phyloP scores from a whole-genome alignment of 139 green algal species.

The Micromonas commoda region DNA sequence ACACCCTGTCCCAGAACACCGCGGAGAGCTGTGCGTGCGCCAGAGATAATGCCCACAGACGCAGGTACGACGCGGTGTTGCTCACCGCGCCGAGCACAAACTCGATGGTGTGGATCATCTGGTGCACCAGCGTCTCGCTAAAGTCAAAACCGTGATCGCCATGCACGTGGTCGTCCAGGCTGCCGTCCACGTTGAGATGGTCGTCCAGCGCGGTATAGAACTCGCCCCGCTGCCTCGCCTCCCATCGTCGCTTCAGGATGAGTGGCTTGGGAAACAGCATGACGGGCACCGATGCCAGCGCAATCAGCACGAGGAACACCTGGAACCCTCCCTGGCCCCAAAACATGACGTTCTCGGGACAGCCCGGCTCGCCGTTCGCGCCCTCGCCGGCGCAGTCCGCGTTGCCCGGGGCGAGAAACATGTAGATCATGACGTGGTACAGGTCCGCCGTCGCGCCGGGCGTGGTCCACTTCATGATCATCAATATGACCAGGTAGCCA shows the following conservation, averaged over 20 bases:
- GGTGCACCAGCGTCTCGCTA: constrained; percentile 78
- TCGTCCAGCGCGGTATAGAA: constrained; percentile 9
- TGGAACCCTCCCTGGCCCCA: constrained; percentile 59
- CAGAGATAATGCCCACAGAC: constrained; percentile 90
- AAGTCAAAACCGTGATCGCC: constrained; percentile 85
- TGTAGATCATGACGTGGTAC: constrained; percentile 98
- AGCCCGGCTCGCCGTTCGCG: constrained; percentile 25
- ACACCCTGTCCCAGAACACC: constrained; percentile 81
- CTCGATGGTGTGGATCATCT: constrained; percentile 98
- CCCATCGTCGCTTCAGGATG: constrained; percentile 78
- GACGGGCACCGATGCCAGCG: constrained; percentile 78
- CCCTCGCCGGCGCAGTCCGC: constrained; percentile 40
- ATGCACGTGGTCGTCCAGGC: constrained; percentile 23
- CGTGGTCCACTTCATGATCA: constrained; percentile 89
- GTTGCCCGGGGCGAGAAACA: constrained; percentile 87
- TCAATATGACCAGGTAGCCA: constrained; percentile 91
- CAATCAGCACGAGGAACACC: constrained; percentile 72
- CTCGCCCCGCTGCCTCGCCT: constrained; percentile 37
- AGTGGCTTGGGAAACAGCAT: constrained; percentile 97
- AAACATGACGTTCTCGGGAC: constrained; percentile 63
- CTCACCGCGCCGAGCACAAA: constrained; percentile 97
- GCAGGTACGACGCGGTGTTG: constrained; percentile 98
- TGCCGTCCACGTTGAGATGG: background rate
- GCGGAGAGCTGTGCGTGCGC: constrained; percentile 89
- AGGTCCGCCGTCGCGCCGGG: constrained; percentile 78